Percentiles rank a stretch among this genome's conserved stretches.
Evolutionary conservation across 164 flowering plant species (phyloP).

Genomic region (Santalum album): DNA sequence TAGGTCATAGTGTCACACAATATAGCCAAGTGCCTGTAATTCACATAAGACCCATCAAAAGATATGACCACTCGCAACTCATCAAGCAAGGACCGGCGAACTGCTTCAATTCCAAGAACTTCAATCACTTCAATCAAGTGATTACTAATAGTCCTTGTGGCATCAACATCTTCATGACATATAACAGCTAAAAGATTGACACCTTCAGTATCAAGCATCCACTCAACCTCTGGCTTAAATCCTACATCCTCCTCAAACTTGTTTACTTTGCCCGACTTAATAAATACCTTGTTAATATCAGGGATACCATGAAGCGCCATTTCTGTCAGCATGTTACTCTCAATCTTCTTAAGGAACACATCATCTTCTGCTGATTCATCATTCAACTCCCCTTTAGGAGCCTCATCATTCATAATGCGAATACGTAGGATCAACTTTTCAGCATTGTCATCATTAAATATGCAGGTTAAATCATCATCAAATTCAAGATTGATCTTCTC

Average conservation of each 20-base stretch:
- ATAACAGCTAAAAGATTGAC: conserved; percentile 94
- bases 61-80: conserved; percentile 96
- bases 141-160: conserved; percentile 85
- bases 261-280: conserved; percentile 62
- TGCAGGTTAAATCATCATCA: conserved; percentile 90
- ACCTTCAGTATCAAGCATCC: conserved; percentile 99
- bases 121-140: conserved; percentile 96
- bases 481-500: conserved; percentile 94
- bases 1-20: conserved; percentile 99
- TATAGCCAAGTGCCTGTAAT: conserved; percentile 90
- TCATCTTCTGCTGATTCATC: conserved; percentile 99
- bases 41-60: conserved; percentile 98
- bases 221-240: conserved; percentile 73
- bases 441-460: conserved; percentile 97
- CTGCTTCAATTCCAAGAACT: conserved; percentile 98
- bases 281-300: conserved; percentile 92
- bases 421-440: conserved; percentile 89
- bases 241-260: conserved; percentile 81
- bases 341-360: conserved; percentile 96
- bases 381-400: conserved; percentile 75
- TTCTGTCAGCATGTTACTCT: conserved; percentile 94
- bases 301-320: conserved; percentile 98
- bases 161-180: conserved; percentile 93
- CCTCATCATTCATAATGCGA: conserved; percentile 98
- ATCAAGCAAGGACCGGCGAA: conserved; percentile 74